Evolutionary conservation across 129 eudicot genomes (phyloP).

Genomic region (Centella asiatica): DNA sequence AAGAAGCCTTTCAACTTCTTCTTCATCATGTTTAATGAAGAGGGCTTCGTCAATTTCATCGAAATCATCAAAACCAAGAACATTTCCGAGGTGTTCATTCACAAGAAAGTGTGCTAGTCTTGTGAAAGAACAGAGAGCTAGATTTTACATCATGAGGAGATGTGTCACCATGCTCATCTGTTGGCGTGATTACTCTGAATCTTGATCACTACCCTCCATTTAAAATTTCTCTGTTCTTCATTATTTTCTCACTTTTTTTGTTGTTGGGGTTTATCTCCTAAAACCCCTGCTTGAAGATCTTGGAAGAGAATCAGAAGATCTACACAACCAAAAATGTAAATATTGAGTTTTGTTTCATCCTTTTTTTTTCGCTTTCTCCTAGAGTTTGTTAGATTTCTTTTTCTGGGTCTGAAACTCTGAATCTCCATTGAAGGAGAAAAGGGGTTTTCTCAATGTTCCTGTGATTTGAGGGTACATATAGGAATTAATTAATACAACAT

Average conservation of each 20-base stretch:
- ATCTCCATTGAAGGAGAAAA: slow-evolving; percentile 6
- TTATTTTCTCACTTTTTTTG: too few species aligned
- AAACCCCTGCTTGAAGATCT: neutral
- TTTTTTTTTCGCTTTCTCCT: too few species aligned
- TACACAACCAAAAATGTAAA: slow-evolving; percentile 3
- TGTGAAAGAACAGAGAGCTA: slow-evolving; percentile 75
- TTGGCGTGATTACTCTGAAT: slow-evolving; percentile 68
- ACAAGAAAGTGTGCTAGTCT: slow-evolving; percentile 59
- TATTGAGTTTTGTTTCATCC: slow-evolving; percentile 1
- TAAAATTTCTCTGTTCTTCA: too few species aligned
- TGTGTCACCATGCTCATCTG: slow-evolving; percentile 79
- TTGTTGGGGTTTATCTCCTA: neutral
- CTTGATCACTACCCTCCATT: too few species aligned
- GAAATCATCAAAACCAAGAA: too few species aligned
- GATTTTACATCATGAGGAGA: slow-evolving; percentile 70
- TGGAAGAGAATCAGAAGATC: neutral
- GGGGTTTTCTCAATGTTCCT: slow-evolving; percentile 8
- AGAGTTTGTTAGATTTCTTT: slow-evolving; percentile 17
- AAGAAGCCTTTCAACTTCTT: slow-evolving; percentile 16
- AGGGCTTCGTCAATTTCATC: neutral
- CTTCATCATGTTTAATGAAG: slow-evolving; percentile 7
- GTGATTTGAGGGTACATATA: slow-evolving; percentile 17
- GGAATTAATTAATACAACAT: neutral
- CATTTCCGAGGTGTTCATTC: slow-evolving; percentile 46
- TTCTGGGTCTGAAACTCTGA: neutral